phyloP scores from a whole-genome alignment of 495 filamentous ascomycete genomes.

The Xeromyces bisporus region DNA sequence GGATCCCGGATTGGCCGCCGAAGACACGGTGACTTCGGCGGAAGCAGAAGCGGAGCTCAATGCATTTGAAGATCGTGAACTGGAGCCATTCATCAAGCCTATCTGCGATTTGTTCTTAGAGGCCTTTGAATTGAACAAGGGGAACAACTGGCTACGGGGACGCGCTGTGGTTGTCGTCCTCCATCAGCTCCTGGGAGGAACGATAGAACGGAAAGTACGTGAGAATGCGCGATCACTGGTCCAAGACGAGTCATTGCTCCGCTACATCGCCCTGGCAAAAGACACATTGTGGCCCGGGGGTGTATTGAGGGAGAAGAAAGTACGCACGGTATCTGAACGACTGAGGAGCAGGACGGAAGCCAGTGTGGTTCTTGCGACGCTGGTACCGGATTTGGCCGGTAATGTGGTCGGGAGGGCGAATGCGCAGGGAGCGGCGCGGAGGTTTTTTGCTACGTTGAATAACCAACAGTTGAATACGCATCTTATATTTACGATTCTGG shows the following conservation, averaged over 20 bases:
- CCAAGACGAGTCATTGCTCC: constrained; percentile 61
- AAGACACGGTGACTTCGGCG: constrained; percentile 50
- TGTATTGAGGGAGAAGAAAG: constrained; percentile 31
- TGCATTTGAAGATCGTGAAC: constrained; percentile 77
- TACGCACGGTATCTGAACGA: constrained; percentile 48
- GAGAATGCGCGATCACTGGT: constrained; percentile 54
- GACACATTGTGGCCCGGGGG: constrained; percentile 72
- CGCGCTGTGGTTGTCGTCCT: constrained; percentile 79
- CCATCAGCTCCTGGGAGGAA: constrained; percentile 60
- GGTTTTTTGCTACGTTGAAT: constrained; percentile 69
- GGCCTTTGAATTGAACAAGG: constrained; percentile 82
- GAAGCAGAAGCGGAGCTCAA: constrained; percentile 92
- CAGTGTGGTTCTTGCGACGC: constrained; percentile 60
- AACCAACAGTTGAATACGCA: constrained; percentile 54
- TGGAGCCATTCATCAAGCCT: constrained; percentile 92
- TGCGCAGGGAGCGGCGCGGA: constrained; percentile 64
- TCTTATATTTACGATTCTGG: constrained; percentile 59
- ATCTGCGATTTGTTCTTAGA: constrained; percentile 97
- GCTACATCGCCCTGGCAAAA: constrained; percentile 52
- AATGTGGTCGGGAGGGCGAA: constrained; percentile 74
- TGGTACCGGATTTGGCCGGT: constrained; percentile 65
- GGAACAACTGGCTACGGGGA: constrained; percentile 86
- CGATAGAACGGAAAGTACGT: constrained; percentile 82
- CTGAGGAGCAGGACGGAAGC: constrained; percentile 53
- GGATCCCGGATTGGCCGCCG: constrained; percentile 26